Percentiles rank a stretch among this genome's conserved stretches.
Conservation (phyloP, 2,329 filamentous ascomycete genomes). For the Iodosphaeria phyllophila region DNA sequence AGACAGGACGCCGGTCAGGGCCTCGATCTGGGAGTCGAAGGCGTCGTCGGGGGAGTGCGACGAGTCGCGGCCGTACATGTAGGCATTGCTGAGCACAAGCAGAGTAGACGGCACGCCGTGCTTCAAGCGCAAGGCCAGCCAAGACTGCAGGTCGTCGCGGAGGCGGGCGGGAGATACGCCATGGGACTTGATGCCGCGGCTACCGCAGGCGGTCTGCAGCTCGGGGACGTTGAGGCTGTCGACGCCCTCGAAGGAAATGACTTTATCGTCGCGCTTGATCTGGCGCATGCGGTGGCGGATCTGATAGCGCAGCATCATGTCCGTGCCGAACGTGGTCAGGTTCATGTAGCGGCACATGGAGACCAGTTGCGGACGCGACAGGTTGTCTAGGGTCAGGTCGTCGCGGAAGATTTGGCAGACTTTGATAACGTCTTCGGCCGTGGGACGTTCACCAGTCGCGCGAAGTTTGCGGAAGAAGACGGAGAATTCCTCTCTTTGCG, state of each 20-base stretch:
- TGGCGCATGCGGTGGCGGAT: slow-evolving; percentile 96
- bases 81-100: slow-evolving; percentile 88
- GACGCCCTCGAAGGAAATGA: slow-evolving; percentile 85
- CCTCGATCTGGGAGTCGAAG: slow-evolving; percentile 78
- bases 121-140: slow-evolving; percentile 84
- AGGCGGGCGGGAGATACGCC: slow-evolving; percentile 78
- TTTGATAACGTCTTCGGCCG: slow-evolving; percentile 83
- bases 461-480: slow-evolving; percentile 96
- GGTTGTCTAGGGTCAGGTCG: slow-evolving; percentile 89
- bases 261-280: slow-evolving; percentile 94
- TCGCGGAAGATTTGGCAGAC: slow-evolving; percentile 99
- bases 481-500: slow-evolving; percentile 83
- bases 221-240: slow-evolving; percentile 86
- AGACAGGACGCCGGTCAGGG: slow-evolving; percentile 77
- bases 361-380: slow-evolving; percentile 86
- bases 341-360: slow-evolving; percentile 99
- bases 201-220: slow-evolving; percentile 79
- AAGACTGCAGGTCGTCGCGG: slow-evolving; percentile 77
- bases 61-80: slow-evolving; percentile 77
- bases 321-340: slow-evolving; percentile 88
- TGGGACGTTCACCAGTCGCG: slow-evolving; percentile 77
- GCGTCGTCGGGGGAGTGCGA: too few species aligned
- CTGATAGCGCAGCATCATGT: slow-evolving; percentile 94
- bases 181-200: slow-evolving; percentile 80
- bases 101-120: slow-evolving; percentile 94